These are phyloP conservation scores for Mycena capillaripes DNA, from an alignment of 768 basidiomycete genomes.

Conservation along the genomic window DNA sequence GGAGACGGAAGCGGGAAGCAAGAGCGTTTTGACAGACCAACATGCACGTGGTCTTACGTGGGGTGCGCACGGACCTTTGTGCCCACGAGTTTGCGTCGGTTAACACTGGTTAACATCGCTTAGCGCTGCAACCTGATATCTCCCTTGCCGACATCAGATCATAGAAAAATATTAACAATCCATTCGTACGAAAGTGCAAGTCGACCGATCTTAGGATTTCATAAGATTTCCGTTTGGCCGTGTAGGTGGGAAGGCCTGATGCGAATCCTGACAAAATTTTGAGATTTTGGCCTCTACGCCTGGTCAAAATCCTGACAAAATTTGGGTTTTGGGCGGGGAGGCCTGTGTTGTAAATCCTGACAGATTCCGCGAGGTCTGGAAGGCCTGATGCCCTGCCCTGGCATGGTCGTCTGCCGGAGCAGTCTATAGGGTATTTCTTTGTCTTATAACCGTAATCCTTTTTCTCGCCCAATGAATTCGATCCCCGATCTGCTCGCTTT, in stretches of 20 bases:
- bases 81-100: no score
- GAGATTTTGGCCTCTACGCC: background rate
- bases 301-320: conserved; percentile 8
- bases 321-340: background rate
- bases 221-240: conserved; percentile 17
- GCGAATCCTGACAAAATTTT: background rate
- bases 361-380: background rate
- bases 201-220: no score
- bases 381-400: background rate
- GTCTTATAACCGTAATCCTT: no score
- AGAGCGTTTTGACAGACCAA: background rate
- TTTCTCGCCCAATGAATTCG: background rate
- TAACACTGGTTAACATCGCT: no score
- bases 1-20: background rate
- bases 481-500: background rate
- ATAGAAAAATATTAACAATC: conserved; percentile 6
- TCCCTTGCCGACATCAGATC: conserved; percentile 11
- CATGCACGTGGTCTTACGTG: background rate
- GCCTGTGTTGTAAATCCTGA: background rate
- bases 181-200: no score
- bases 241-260: background rate
- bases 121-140: conserved; percentile 1
- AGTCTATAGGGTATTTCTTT: background rate
- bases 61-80: background rate
- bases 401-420: background rate